phyloP scores from a whole-genome alignment of 2,329 filamentous ascomycete genomes.

The Penicillium italicum region DNA sequence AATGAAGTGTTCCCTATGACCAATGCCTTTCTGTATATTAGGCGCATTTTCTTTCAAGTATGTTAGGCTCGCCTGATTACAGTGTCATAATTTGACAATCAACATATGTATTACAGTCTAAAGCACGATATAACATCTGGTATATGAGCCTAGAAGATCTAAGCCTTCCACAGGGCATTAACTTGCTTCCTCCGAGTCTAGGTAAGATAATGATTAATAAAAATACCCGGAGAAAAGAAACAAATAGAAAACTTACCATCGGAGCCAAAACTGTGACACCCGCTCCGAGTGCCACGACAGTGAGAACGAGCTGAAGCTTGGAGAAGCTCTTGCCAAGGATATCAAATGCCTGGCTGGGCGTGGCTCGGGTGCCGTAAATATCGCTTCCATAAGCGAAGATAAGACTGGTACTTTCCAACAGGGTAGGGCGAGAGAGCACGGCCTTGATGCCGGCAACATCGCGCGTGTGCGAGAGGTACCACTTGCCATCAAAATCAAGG shows the following conservation, averaged over 20 bases:
- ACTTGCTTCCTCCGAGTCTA: slow-evolving; percentile 25
- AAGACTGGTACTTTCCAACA: slow-evolving; percentile 87
- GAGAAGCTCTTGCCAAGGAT: slow-evolving; percentile 91
- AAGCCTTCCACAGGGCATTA: slow-evolving; percentile 24
- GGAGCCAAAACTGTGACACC: slow-evolving; percentile 78
- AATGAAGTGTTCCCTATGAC: neutral
- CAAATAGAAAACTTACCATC: slow-evolving; percentile 60
- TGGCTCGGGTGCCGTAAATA: slow-evolving; percentile 78
- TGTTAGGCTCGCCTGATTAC: neutral
- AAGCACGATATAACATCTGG: neutral
- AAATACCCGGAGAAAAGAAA: neutral
- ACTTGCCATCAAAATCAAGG: slow-evolving; percentile 79
- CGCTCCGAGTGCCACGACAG: slow-evolving; percentile 72
- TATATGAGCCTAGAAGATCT: neutral
- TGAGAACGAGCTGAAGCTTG: slow-evolving; percentile 77
- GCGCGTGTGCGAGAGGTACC: slow-evolving; percentile 74
- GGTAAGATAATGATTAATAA: slow-evolving; percentile 6
- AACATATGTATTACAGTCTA: slow-evolving; percentile 5
- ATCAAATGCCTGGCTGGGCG: slow-evolving; percentile 89
- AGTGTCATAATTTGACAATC: neutral
- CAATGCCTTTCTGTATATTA: neutral
- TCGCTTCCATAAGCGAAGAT: slow-evolving; percentile 83
- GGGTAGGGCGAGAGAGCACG: slow-evolving; percentile 70
- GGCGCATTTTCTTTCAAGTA: no score
- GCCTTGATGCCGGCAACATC: slow-evolving; percentile 72